Base-by-base conservation (phyloP, 2,329 filamentous ascomycete species). In the Colletotrichum sp. region DNA sequence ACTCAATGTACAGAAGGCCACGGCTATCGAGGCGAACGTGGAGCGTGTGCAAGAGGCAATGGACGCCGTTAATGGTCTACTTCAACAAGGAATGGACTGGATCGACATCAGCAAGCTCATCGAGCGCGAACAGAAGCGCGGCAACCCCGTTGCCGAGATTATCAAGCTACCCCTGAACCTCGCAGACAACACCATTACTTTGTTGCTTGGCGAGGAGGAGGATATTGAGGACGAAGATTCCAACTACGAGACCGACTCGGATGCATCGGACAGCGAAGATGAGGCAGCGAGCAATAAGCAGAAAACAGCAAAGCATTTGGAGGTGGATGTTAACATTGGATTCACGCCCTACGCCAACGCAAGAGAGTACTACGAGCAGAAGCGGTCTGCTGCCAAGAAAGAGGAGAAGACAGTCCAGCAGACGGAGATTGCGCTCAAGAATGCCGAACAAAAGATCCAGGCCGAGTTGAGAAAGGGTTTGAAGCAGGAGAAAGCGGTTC, bases 11-110 rank as follows among this genome's bases (percentile, higher is more conserved):
- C 93, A 95, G 71, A 99, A 98, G 83, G 97, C 96, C 4, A 93
- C 93, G 71, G 95, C 96, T 0, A 97, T 99, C 57, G 92, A 98
- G 83, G 95, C 95, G 26, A 99, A 99, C 81, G 89, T 95, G 2
- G 95, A 98, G 81, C 92, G 96, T 67, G 96, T 99, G 0, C 95
- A 98, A 82, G 97, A 99, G 85, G 96, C 95, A 6, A 96, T 96
- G 83, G 95, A 96, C 82, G 96, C 97, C 5, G 93, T 99, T 69
- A 99, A 98, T 83, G 95, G 95, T 1, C 87, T 99, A n/a, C 92
- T 99, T 75, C 92, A 92, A 7, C 95, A 98, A 81, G 96, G 96
- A 13, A 99, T 99, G 96, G 97, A 99, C 80, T 99, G 97, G 97
- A 92, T 95, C 13, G 95, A 98, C 78, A 96, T 99, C 80, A 95